Evolutionary conservation across 106 monocot species (phyloP), one percentile per base, ranked within the genome.

Genomic region (Dendrobium officinale): DNA sequence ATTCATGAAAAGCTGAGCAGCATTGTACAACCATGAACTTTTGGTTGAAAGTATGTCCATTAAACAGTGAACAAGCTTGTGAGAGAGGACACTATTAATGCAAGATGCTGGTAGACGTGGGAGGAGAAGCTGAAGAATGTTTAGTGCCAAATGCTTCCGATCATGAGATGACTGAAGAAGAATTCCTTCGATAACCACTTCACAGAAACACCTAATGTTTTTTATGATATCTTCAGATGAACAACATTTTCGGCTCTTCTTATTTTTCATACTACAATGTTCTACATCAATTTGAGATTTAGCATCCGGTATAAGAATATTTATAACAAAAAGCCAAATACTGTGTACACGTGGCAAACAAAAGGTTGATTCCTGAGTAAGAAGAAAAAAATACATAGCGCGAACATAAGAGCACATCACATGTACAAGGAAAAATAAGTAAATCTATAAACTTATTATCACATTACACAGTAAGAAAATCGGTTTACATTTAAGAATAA

Each of bases 121-220:
- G 55, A 99, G 85, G 9, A 95, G 85, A 10, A 91, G 86, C 20
- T 91, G 83, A 58, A 99, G 47, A 80, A 95, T 51, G 82, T 88
- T 84, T 43, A 99, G 78, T 51, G 91, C 93, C 87, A 99, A 82
- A 83, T 90, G 92, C 75, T 99, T 99, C 83, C 98, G 83, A 40
- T 99, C 98, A 87, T 99, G 95, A 86, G 98, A 99, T 45, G 98
- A 99, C 31, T 81, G 75, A 73, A 99, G 89, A 80, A 99, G 84
- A 51, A 88, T 86, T 81, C 84, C 87, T 85, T 99, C 98, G 79
- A 99, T 90, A 24, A 92, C 90, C 80, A 95, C 86, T 77, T 95
- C 95, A 72, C 79, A 86, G 72, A 99, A 99, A 85, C 51, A 80
- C 54, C 73, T 80, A 17, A 99, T 66, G 78, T 93, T 91, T 47